Conservation (phyloP, 805 yeast species). For the Wickerhamomyces silvicola region DNA sequence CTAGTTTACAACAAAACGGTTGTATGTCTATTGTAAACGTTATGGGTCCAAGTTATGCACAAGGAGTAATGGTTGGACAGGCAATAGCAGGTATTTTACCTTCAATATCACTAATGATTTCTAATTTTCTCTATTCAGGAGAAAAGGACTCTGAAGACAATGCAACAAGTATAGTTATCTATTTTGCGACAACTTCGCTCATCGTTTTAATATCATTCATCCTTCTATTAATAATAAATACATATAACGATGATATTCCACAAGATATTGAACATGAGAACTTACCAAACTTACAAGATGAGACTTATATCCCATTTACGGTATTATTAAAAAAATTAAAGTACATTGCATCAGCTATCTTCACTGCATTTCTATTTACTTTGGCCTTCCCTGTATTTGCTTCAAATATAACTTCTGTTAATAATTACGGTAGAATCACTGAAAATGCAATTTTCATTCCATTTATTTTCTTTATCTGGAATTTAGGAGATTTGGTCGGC, state of each 20-base stretch:
- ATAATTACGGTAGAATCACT: constrained; percentile 24
- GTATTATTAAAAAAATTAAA: constrained; percentile 57
- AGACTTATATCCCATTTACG: constrained; percentile 48
- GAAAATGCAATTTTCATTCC: constrained; percentile 54
- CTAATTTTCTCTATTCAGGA: constrained; percentile 32
- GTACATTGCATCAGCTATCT: constrained; percentile 61
- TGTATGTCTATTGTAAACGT: constrained; percentile 80
- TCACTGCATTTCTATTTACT: constrained; percentile 67
- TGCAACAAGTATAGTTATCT: constrained; percentile 26
- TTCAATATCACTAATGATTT: constrained; percentile 55
- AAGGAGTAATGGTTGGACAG: constrained; percentile 91
- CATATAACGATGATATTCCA: constrained; percentile 12
- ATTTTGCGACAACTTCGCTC: constrained; percentile 46
- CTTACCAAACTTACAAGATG: neutral
- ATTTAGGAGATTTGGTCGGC: constrained; percentile 80
- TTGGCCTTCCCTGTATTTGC: constrained; percentile 89
- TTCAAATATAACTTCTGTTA: constrained; percentile 51
- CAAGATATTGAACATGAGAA: constrained; percentile 18
- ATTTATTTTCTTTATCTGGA: constrained; percentile 78
- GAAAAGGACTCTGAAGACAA: constrained; percentile 21
- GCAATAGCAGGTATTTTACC: constrained; percentile 94
- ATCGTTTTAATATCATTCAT: constrained; percentile 37
- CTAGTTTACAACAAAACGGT: constrained; percentile 85
- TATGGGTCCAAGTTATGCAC: constrained; percentile 71
- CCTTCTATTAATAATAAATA: constrained; percentile 30